phyloP scores from a whole-genome alignment of 2,329 filamentous ascomycete genomes.

The Trichoderma simmonsii region DNA sequence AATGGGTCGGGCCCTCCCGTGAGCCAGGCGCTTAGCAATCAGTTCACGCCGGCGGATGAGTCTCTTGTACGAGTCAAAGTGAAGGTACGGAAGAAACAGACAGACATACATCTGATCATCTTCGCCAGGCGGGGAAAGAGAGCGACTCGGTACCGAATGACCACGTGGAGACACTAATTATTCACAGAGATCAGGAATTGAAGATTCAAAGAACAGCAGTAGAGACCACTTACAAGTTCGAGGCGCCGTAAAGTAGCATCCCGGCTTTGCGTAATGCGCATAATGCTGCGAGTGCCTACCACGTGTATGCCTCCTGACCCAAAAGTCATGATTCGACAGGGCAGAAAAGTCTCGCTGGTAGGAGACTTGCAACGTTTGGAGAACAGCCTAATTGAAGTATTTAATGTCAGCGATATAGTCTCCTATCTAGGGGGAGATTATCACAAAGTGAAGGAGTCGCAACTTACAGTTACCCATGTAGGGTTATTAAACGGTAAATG shows the following conservation, averaged over 20 bases:
- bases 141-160: conserved; percentile 29
- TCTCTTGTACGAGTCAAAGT: conserved; percentile 62
- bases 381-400: conserved; percentile 37
- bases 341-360: conserved; percentile 38
- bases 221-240: conserved; percentile 30
- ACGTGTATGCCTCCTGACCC: conserved; percentile 46
- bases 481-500: conserved; percentile 57
- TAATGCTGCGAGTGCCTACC: conserved; percentile 50
- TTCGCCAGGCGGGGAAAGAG: conserved; percentile 28
- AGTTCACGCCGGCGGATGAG: conserved; percentile 55
- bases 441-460: background rate
- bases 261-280: conserved; percentile 48
- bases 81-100: conserved; percentile 57
- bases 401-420: background rate
- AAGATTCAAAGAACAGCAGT: background rate
- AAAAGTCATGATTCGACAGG: conserved; percentile 46
- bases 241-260: conserved; percentile 45
- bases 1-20: conserved; percentile 55
- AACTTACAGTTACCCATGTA: conserved; percentile 53
- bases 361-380: conserved; percentile 41
- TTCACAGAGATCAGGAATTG: background rate
- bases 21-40: conserved; percentile 49
- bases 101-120: conserved; percentile 42
- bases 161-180: conserved; percentile 36
- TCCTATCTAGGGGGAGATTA: background rate